Evolutionary conservation across 768 basidiomycete genomes (phyloP).

Genomic region (Kwoniella dendrophila): DNA sequence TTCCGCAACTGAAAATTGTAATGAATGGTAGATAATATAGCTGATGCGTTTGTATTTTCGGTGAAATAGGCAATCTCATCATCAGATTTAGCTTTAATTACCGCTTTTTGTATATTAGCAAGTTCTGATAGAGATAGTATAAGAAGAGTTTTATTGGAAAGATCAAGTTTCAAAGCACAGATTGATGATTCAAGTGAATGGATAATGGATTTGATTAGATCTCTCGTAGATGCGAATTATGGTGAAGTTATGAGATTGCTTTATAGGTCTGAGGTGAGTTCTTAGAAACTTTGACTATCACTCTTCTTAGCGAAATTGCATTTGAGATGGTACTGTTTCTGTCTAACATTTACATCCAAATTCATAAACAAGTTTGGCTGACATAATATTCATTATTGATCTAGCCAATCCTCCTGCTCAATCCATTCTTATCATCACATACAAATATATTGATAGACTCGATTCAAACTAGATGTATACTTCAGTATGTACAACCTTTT

Average conservation of each 20-base stretch:
- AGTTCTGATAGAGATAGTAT: conserved; percentile 71
- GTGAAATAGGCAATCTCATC: conserved; percentile 68
- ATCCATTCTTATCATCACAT: conserved; percentile 75
- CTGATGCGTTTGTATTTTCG: background rate
- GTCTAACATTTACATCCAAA: no score
- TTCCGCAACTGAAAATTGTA: background rate
- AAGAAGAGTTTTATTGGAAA: conserved; percentile 66
- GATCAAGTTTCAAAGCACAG: conserved; percentile 68
- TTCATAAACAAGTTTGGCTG: background rate
- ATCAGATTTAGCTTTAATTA: conserved; percentile 83
- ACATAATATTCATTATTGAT: conserved; percentile 2
- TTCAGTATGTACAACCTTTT: conserved; percentile 90
- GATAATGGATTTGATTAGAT: conserved; percentile 78
- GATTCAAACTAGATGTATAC: conserved; percentile 75
- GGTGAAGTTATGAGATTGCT: conserved; percentile 77
- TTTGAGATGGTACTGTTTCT: no score
- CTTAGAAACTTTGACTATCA: no score
- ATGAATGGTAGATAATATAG: background rate
- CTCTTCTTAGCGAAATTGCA: no score
- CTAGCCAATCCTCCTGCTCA: conserved; percentile 75
- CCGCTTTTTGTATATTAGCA: conserved; percentile 79
- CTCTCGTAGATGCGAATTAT: conserved; percentile 85
- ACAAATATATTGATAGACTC: conserved; percentile 66
- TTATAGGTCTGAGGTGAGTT: conserved; percentile 68
- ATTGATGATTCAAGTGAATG: conserved; percentile 81